Base-by-base conservation (phyloP, 2,329 filamentous ascomycete species). In the Dactylellina haptotyla region DNA sequence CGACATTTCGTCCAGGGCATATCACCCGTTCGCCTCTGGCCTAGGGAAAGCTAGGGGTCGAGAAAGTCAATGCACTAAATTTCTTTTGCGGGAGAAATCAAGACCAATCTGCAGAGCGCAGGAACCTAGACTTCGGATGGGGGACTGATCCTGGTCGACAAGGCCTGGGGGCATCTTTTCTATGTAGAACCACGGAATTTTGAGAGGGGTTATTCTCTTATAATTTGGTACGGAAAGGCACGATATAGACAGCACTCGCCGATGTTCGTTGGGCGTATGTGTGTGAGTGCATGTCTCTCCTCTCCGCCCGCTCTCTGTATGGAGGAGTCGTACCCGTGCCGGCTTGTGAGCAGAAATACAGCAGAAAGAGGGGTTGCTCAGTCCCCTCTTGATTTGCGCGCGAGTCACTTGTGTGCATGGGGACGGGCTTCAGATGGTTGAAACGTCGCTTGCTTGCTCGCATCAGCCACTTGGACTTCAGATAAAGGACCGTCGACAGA, bases 61-160 rank as follows among this genome's bases (percentile, higher is more conserved):
- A 16, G 51, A 54, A 56, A 73, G 61, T 62, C 37, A 50, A 66
- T 56, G 61, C 54, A 56, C 41, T 34, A 23, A 16, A 39, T 59
- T 65, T 62, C 62, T 65, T 65, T 64, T 57, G 54, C 61, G 61
- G 69, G 50, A 73, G 61, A 73, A n/a, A 66, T 65, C 43, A 66
- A 73, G 37, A 12, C 32, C 34, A 50, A 39, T 59, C 45, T 50
- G 51, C 48, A 20, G 16, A 45, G 46, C n/a, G 25, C 20, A 51
- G 37, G 56, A 66, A 57, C 56, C 54, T 41, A 48, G 23, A 69
- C 56, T 69, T 56, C 56, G 56, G 64, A 62, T 69, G 64, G 64
- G 61, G 6, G 20, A 39, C 57, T 9, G 57, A 65, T 43, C 62
- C 53, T 67, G 53, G 34, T 58, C 30, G 18, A 20, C 53, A 34